Percentiles rank a stretch among this genome's conserved stretches.
Evolutionary conservation across 768 basidiomycete genomes (phyloP).

Genomic region (Dacryopinax primogenitus): DNA sequence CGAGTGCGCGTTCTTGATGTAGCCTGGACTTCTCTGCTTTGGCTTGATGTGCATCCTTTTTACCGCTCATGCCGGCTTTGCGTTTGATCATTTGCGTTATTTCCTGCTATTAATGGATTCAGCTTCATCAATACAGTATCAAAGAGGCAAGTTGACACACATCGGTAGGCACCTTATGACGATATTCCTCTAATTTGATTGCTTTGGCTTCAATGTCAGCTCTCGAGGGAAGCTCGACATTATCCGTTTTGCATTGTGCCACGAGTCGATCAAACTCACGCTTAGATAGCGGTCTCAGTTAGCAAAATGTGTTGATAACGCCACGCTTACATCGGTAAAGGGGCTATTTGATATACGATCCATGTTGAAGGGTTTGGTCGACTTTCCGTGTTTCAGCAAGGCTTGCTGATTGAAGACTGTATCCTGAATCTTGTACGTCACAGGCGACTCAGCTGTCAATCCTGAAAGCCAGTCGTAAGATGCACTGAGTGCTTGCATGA

Average conservation of each 20-base stretch:
- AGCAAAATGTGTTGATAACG: not conserved
- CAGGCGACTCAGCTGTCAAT: conserved; percentile 39
- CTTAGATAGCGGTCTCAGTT: conserved; percentile 28
- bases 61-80: conserved; percentile 27
- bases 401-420: conserved; percentile 50
- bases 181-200: conserved; percentile 46
- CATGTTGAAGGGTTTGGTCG: conserved; percentile 51
- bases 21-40: conserved; percentile 39
- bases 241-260: conserved; percentile 36
- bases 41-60: conserved; percentile 21
- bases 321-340: conserved; percentile 50
- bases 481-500: conserved; percentile 12
- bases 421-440: conserved; percentile 63
- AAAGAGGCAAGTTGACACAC: conserved; percentile 32
- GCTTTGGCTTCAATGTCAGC: conserved; percentile 52
- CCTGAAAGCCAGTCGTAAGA: conserved; percentile 29
- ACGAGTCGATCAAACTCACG: conserved; percentile 58
- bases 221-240: conserved; percentile 54
- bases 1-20: conserved; percentile 58
- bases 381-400: conserved; percentile 65
- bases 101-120: conserved; percentile 45
- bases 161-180: conserved; percentile 61
- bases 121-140: not conserved
- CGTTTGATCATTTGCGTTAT: conserved; percentile 64
- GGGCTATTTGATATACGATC: conserved; percentile 72